These are phyloP conservation scores for Candida morakotiae DNA, from an alignment of 805 yeast genomes.

Conservation along the genomic window DNA sequence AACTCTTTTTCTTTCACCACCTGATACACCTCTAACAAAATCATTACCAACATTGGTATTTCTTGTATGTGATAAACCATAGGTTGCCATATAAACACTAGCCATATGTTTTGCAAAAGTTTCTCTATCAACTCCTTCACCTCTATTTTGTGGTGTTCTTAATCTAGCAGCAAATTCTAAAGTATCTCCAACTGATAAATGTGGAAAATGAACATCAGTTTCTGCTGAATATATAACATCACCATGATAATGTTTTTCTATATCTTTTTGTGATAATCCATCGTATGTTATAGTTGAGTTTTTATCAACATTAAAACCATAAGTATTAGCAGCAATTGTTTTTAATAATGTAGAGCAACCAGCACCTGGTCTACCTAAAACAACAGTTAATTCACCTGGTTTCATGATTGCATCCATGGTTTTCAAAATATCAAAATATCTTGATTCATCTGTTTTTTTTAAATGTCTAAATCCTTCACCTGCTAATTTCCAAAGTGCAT, in stretches of 20 bases:
- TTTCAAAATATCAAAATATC: conserved; percentile 29
- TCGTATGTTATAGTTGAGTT: conserved; percentile 30
- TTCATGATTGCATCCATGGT: conserved; percentile 31
- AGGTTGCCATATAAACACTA: conserved; percentile 40
- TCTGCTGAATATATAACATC: conserved; percentile 46
- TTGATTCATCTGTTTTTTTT: conserved; percentile 18
- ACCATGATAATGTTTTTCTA: conserved; percentile 28
- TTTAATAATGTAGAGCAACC: conserved; percentile 39
- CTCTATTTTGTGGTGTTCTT: conserved; percentile 40
- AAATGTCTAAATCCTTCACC: conserved; percentile 14
- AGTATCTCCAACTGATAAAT: conserved; percentile 52
- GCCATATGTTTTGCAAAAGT: conserved; percentile 38
- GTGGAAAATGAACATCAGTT: conserved; percentile 55
- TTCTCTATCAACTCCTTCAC: conserved; percentile 32
- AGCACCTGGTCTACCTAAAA: conserved; percentile 40
- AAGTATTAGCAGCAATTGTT: conserved; percentile 34
- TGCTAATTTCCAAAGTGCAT: conserved; percentile 27
- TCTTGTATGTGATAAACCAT: conserved; percentile 55
- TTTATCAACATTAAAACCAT: conserved; percentile 32
- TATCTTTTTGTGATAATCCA: conserved; percentile 28
- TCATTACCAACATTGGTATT: conserved; percentile 66
- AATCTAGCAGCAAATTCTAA: conserved; percentile 51
- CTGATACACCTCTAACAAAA: conserved; percentile 65
- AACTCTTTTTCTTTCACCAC: conserved; percentile 72
- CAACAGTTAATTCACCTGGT: conserved; percentile 39